Evolutionary conservation across 2,329 filamentous ascomycete species (phyloP), one percentile per base, ranked within the genome.

Genomic region (Colletotrichum sansevieriae): DNA sequence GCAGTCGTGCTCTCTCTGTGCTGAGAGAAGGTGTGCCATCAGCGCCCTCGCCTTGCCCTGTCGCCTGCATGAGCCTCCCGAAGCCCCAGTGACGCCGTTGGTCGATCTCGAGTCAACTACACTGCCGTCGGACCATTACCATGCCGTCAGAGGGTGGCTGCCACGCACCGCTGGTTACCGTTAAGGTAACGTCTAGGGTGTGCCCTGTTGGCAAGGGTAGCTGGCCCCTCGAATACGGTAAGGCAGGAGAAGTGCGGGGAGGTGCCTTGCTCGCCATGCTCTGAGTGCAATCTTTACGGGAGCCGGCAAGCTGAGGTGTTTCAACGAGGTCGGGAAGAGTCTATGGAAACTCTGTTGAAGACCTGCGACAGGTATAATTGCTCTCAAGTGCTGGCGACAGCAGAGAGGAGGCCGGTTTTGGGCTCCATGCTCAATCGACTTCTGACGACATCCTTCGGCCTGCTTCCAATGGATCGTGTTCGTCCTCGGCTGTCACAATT

Each of bases 51-150:
- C 12, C 15, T 54, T 29, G 44, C 65, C 60, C 43, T 59, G 20
- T 29, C 37, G 46, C 60, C 65, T 64, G 65, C 62, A 65, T 68
- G 65, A 59, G 62, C 55, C 35, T 55, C 39, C 47, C 55, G 61
- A 35, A 62, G 55, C 35, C 55, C 61, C 62, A 60, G 55, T 44
- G 29, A 55, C 54, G 64, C 58, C 18, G 18, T 18, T 2, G 18
- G 58, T 67, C 64, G 61, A 68, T 65, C 54, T 54, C 62, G 47
- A 47, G 35, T 46, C 39, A 56, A 47, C 37, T 57, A 18, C 18
- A 18, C 18, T 18, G 18, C 18, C 18, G 18, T 18, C 18, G 18
- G 18, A 18, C 18, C 18, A 18, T 18, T 18, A 18, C 20, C 49
- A 54, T 65, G 46, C 37, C 47, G 63, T 62, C 58, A 66, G 58